Evolutionary conservation across 495 filamentous ascomycete species (phyloP), one percentile per base, ranked within the genome.

Genomic region (Aspergillus diversus): DNA sequence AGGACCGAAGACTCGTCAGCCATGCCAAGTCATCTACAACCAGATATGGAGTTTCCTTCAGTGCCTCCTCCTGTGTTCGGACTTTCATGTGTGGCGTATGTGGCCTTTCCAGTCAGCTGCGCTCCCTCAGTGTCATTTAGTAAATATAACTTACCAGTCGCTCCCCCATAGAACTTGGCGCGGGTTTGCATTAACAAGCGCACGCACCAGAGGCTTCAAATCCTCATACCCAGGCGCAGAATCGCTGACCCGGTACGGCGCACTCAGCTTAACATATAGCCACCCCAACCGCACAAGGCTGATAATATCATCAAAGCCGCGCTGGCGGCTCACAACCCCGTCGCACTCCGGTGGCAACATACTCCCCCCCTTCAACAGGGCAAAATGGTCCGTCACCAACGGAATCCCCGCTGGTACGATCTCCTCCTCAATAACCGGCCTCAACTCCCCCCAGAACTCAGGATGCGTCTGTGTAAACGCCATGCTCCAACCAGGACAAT

Each of bases 321-420:
- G 17, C 35, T 72, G 69, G 31, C 33, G 59, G 16, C 58, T 61
- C 9, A 66, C 8, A 62, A 66, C 57, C 4, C 57, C 57, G 15
- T 60, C 15, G 11, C 43, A 59, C 11, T 66, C 57, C 34, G 55
- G 33, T 0, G 59, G 39, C 31, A 67, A 31, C 66, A 69, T 67
- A 58, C 69, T 72, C 0, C 39, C 42, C 7, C 64, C 64, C 58
- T 69, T 69, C 9, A 72, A 50, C 43, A 72, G 46, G 1, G 64
- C 69, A 57, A 69, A 72, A 56, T 72, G 69, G 48, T 72, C 69
- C 33, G 69, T 72, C 0, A 72, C 65, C 31, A 72, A 57, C 32
- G 37, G 39, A 52, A 69, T 63, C 8, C 64, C 65, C 2, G 35
- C 43, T 0, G 64, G 58, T 1, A 69, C 57, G 33, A 69, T 62